phyloP scores from a whole-genome alignment of 2,329 filamentous ascomycete species.

The Taxawa tesnikishii region DNA sequence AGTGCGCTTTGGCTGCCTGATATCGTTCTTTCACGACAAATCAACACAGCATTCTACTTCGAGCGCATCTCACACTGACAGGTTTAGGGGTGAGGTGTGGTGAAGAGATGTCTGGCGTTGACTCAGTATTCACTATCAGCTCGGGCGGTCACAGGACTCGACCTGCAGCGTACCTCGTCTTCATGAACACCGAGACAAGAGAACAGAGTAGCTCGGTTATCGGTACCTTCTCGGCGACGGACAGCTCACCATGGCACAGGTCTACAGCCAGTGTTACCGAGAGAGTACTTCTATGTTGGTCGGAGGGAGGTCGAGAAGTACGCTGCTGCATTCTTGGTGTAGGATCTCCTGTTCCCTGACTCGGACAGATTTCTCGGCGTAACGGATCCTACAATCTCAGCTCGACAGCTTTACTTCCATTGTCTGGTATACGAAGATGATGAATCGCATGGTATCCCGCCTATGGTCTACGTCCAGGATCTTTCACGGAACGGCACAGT shows the following conservation, averaged over 20 bases:
- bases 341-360: not conserved
- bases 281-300: conserved; percentile 14
- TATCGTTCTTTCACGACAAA: no score
- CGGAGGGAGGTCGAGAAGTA: conserved; percentile 13
- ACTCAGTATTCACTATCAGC: no score
- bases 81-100: no score
- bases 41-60: no score
- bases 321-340: not conserved
- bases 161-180: not conserved
- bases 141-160: no score
- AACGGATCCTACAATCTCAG: conserved; percentile 27
- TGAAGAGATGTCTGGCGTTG: no score
- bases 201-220: not conserved
- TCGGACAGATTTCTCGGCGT: conserved; percentile 9
- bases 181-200: not conserved
- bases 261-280: conserved; percentile 4
- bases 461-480: conserved; percentile 35
- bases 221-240: no score
- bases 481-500: conserved; percentile 31
- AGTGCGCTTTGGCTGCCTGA: no score
- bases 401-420: conserved; percentile 32
- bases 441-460: conserved; percentile 20
- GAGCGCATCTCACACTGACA: no score
- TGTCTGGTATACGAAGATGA: conserved; percentile 33
- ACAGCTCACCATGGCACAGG: conserved; percentile 2